Evolutionary conservation across 2,329 filamentous ascomycete species (phyloP).

Genomic region (Exophiala xenobiotica): DNA sequence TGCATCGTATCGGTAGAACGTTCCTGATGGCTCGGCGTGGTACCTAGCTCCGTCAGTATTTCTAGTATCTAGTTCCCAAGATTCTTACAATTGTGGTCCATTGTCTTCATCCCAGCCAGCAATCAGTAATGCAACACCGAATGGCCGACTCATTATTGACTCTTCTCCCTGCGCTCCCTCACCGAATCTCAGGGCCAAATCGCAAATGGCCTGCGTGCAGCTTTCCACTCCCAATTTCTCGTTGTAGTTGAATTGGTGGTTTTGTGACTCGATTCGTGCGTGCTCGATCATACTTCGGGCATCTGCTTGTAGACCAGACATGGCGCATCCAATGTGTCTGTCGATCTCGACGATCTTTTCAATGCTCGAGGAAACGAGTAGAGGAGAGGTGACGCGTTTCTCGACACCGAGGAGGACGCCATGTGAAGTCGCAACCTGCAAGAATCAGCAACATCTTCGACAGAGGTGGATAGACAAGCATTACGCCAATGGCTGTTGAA

Average conservation of each 20-base stretch:
- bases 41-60: slow-evolving; percentile 55
- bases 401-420: slow-evolving; percentile 96
- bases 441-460: slow-evolving; percentile 3
- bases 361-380: slow-evolving; percentile 95
- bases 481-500: slow-evolving; percentile 91
- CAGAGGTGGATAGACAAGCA: slow-evolving; percentile 29
- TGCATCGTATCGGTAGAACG: slow-evolving; percentile 98
- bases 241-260: slow-evolving; percentile 96
- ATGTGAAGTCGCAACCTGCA: slow-evolving; percentile 79
- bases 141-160: slow-evolving; percentile 97
- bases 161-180: slow-evolving; percentile 97
- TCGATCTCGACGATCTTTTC: slow-evolving; percentile 99
- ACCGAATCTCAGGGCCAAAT: slow-evolving; percentile 91
- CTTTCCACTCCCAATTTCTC: slow-evolving; percentile 93
- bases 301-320: slow-evolving; percentile 96
- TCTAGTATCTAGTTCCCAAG: not conserved
- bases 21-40: slow-evolving; percentile 95
- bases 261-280: slow-evolving; percentile 95
- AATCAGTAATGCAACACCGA: slow-evolving; percentile 94
- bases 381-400: slow-evolving; percentile 96
- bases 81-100: slow-evolving; percentile 77
- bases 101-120: slow-evolving; percentile 91
- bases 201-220: slow-evolving; percentile 98
- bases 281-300: slow-evolving; percentile 98
- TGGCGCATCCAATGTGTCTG: slow-evolving; percentile 96